Base-by-base conservation (phyloP, 331 rosid species). In the Spiraea crenata region DNA sequence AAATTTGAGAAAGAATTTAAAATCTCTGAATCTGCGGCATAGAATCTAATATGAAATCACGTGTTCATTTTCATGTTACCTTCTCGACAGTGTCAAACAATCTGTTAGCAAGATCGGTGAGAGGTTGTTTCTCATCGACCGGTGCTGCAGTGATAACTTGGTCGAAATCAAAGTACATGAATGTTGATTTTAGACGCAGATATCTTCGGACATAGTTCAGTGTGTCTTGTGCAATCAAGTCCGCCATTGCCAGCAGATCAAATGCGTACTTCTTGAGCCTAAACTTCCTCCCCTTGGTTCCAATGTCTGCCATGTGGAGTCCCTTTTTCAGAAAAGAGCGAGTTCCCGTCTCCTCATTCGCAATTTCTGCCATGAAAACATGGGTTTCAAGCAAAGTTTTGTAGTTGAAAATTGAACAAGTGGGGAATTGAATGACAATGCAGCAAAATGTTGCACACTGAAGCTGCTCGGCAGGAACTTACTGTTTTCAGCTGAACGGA, bases 241-340 rank as follows among this genome's bases (percentile, higher is more conserved):
- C 96, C 2, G 90, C 89, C 96, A 95, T 86, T 15, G 97, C 91
- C 55, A 91, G 75, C 56, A 91, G 97, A 87, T 91, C 99, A 78
- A 89, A 91, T 0, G 97, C 84, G 63, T 69, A 82, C 41, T 79
- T 89, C 82, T 82, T 95, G 9, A 91, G 83, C 83, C 99, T 89
- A 25, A 64, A 82, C 72, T 76, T 86, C 20, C 96, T 90, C 65
- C 90, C 96, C 78, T 82, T 82, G 14, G 73, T 76, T 42, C 95
- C 95, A 66, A 93, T 87, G 13, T 91, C 63, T 2, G 97, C 97
- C 72, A 93, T 91, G 73, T 69, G 89, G 0, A 93, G 11, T 50
- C 89, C 88, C 56, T 71, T 93, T 76, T 86, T 89, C 49, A 93
- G 75, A 73, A 91, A 91, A 2, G 97, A 89, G 6, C 96, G 91